Base-by-base conservation (phyloP, 345 rosid genomes). In the Erodium maritimum region DNA sequence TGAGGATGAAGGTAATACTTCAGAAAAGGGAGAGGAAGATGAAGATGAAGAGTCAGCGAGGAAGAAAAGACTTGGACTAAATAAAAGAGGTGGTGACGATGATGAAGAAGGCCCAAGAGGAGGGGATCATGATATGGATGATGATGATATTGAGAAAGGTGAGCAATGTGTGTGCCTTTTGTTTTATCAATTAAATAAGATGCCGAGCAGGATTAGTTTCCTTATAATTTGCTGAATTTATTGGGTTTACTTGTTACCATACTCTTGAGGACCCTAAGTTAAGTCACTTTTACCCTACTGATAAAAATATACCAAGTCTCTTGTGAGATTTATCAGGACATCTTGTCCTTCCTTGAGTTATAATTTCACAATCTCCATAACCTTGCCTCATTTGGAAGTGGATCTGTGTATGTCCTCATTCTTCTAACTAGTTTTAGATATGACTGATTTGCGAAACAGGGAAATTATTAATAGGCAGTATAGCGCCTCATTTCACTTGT, bases 101-200 rank as follows among this genome's bases (percentile, higher is more conserved):
- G 99, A 93, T 79, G 99, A 83, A 61, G 99, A 93, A 76, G 91
- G 86, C 65, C 85, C 80, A 46, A 74, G 93, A 73, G 98, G 96
- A 68, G 94, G 91, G 62, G 99, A 89, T 69, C 82, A 67, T 66
- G 99, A 93, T 67, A 66, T 80, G 82, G 99, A 91, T 58, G 96
- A 89, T 70, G 99, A 93, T 65, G 96, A 89, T 76, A 78, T 78
- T 56, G 99, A 93, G 79, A 93, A 87, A 64, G 99, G 99, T 89
- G 64, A 75, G 82, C 57, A 3, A 34, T 45, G 45, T 34, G 54
- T 66, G 4, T 52, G 7, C 45, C 8, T 50, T 59, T 21, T 22
- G 21, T n/a, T 29, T 17, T 19, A 18, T 21, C 48, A 18, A 14
- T 56, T 1, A 25, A 4, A 19, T 33, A 19, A 29, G 37, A 34